Conservation (phyloP, 208 protist genomes). For the Trypanosomatidae sp. region DNA sequence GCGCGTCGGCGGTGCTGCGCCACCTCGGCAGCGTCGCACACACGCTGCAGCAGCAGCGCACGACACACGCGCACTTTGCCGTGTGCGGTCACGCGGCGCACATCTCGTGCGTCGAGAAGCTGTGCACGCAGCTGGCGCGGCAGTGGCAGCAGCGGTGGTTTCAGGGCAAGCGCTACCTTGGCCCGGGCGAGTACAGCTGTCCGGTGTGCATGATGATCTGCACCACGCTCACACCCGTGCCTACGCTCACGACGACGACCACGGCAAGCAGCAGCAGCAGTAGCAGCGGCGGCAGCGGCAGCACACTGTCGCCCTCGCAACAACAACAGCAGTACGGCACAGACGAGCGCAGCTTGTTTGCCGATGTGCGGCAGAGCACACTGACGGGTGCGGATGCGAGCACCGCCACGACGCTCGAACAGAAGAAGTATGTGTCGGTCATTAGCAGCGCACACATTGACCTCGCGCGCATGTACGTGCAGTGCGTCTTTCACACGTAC, state of each 20-base stretch:
- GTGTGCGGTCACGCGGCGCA: constrained; percentile 60
- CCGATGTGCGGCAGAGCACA: constrained; percentile 18
- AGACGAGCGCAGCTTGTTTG: constrained; percentile 10
- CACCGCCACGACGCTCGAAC: no score
- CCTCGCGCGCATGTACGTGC: no score
- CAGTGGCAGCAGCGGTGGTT: constrained; percentile 20
- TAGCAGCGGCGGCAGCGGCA: background rate
- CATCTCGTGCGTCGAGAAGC: constrained; percentile 37
- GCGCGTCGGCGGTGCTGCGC: constrained; percentile 25
- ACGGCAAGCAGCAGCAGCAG: no score
- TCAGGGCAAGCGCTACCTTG: constrained; percentile 18
- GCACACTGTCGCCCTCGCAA: no score
- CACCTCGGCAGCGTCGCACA: constrained; percentile 7
- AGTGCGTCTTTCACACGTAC: no score
- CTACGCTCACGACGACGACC: no score
- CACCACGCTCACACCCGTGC: constrained; percentile 37
- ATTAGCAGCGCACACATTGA: no score
- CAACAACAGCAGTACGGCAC: no score
- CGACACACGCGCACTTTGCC: constrained; percentile 30
- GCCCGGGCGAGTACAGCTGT: constrained; percentile 41
- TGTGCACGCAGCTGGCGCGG: constrained; percentile 21
- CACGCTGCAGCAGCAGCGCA: constrained; percentile 9
- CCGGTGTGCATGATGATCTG: constrained; percentile 57
- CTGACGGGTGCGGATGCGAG: no score
- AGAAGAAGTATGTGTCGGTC: no score